A percentile compares a stretch with the other conserved stretches of the same genome.
Conservation (phyloP, 1,284 basidiomycete species). For the Volvariella surrecta region DNA sequence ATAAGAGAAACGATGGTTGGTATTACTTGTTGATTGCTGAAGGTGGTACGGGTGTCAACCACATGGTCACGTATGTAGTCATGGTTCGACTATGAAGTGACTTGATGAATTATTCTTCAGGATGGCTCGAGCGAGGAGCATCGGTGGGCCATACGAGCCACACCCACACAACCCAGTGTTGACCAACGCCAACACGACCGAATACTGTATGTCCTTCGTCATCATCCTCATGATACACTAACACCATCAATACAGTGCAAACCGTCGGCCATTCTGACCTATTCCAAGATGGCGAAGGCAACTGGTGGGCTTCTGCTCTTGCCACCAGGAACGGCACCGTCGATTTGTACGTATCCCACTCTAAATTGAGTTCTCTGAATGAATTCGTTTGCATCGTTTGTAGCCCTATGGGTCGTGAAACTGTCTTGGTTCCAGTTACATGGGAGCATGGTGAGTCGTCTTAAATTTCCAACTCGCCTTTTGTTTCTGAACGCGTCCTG, state of each 20-base stretch:
- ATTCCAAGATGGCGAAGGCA: conserved; percentile 18
- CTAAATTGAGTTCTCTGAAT: conserved; percentile 5
- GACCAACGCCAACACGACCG: conserved; percentile 15
- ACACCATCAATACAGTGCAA: conserved; percentile 14
- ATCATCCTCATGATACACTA: background rate
- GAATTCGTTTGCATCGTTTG: conserved; percentile 10
- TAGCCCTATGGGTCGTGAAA: conserved; percentile 21
- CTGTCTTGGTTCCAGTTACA: conserved; percentile 19
- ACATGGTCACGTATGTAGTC: conserved; percentile 18
- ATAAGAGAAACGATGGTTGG: conserved; percentile 20
- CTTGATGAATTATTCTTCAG: background rate
- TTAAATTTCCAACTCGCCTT: background rate
- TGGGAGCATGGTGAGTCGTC: conserved; percentile 13
- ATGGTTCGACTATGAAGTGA: background rate
- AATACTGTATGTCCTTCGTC: conserved; percentile 10
- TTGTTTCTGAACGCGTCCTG: background rate
- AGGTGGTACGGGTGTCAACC: conserved; percentile 20
- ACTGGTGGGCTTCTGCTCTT: conserved; percentile 21
- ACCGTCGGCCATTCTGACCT: conserved; percentile 24
- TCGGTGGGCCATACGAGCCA: conserved; percentile 18
- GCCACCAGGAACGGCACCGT: conserved; percentile 11
- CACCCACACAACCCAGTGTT: conserved; percentile 16
- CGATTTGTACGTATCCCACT: background rate
- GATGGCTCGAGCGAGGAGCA: conserved; percentile 19
- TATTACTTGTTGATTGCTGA: conserved; percentile 25